A percentile compares a stretch with the other conserved stretches of the same genome.
Conservation (phyloP, 768 basidiomycete species). For the Lentinus tigrinus region DNA sequence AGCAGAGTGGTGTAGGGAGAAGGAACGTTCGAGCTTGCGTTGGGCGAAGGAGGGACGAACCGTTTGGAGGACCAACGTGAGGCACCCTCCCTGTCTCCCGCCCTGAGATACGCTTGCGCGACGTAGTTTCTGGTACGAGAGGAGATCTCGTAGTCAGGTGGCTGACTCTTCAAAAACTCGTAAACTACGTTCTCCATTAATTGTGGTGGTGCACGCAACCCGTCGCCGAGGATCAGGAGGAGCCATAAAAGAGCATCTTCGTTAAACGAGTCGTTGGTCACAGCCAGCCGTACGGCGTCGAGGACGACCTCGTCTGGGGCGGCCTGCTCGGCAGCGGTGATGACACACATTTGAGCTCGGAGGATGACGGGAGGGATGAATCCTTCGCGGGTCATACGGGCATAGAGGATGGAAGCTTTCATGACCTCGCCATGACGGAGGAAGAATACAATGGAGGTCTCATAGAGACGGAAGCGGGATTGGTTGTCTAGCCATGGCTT, state of each 20-base stretch:
- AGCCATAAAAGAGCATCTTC: conserved; percentile 25
- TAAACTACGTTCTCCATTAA: conserved; percentile 19
- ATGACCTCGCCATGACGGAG: conserved; percentile 37
- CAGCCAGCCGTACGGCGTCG: conserved; percentile 14
- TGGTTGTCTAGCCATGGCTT: neutral
- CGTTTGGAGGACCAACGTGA: conserved; percentile 29
- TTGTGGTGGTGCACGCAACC: conserved; percentile 7
- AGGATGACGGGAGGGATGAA: conserved; percentile 38
- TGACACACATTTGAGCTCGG: conserved; percentile 41
- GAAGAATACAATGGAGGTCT: conserved; percentile 40
- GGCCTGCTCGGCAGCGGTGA: conserved; percentile 30
- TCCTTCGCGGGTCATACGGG: conserved; percentile 41
- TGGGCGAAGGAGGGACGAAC: conserved; percentile 1
- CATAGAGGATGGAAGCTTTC: conserved; percentile 41
- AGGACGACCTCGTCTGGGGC: conserved; percentile 19
- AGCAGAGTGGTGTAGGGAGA: conserved; percentile 42
- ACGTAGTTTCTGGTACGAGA: conserved; percentile 17
- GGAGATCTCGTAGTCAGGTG: conserved; percentile 7
- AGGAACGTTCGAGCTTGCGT: conserved; percentile 12
- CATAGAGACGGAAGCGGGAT: conserved; percentile 28
- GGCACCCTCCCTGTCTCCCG: conserved; percentile 31
- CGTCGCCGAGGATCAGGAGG: conserved; percentile 37
- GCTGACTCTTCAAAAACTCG: conserved; percentile 7
- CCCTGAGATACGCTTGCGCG: conserved; percentile 30
- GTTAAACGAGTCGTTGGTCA: conserved; percentile 19